Conservation (phyloP, 257 asterid species). For the Solanum gracilifrons region DNA sequence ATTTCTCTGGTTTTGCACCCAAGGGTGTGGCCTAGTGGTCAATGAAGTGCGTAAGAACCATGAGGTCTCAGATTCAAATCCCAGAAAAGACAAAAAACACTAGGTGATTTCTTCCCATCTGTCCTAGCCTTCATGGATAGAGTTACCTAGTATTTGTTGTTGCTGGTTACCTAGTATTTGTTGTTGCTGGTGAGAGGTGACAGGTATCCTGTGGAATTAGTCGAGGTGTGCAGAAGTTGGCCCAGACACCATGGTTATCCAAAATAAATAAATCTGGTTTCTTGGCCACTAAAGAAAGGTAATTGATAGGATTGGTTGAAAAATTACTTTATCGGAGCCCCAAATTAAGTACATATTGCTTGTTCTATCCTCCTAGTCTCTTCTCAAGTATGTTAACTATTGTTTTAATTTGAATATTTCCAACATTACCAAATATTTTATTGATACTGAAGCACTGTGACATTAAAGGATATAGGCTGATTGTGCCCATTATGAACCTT, state of each 20-base stretch:
- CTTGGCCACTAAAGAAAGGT: neutral
- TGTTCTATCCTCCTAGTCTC: neutral
- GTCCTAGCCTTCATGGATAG: neutral
- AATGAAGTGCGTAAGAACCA: neutral
- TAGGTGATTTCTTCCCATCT: neutral
- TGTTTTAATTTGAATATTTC: neutral
- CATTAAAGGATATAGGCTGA: neutral
- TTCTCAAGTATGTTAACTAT: neutral
- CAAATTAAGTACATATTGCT: neutral
- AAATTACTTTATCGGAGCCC: neutral
- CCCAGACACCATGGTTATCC: neutral
- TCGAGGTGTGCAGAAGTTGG: neutral
- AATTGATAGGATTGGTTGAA: neutral
- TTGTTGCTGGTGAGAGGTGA: neutral
- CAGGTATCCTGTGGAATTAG: neutral
- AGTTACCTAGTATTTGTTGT: neutral
- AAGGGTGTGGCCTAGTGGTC: neutral
- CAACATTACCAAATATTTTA: neutral
- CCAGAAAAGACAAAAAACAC: neutral
- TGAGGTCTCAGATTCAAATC: neutral
- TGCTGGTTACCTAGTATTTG: neutral
- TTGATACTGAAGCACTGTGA: neutral
- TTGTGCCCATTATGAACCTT: neutral
- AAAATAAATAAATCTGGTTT: neutral
- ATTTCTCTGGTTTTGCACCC: neutral